Conservation (phyloP, 1,284 basidiomycete species). For the Naganishia cerealis region DNA sequence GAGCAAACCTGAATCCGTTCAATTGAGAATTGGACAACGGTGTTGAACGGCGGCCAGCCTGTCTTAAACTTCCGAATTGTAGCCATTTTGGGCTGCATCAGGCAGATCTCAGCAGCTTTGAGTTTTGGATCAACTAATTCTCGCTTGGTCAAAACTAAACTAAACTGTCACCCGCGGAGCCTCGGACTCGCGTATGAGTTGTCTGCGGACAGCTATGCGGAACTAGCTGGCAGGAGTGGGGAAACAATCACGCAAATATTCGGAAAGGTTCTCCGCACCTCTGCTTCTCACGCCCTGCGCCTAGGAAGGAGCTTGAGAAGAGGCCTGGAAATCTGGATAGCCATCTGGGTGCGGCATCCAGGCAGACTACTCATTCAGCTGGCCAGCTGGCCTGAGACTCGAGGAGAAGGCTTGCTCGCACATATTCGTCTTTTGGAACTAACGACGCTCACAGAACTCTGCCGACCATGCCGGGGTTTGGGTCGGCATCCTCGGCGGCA, state of each 20-base stretch:
- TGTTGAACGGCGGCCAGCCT: too few relatives aligned
- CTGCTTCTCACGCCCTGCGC: too few relatives aligned
- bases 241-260: conserved; percentile 3
- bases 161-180: neutral
- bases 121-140: neutral
- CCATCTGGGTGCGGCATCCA: too few relatives aligned
- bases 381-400: too few relatives aligned
- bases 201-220: neutral
- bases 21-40: too few relatives aligned
- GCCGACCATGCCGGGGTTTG: conserved; percentile 15
- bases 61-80: too few relatives aligned
- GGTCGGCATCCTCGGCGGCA: conserved; percentile 23
- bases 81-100: too few relatives aligned
- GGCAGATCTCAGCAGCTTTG: neutral
- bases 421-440: neutral
- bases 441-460: conserved; percentile 1
- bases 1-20: too few relatives aligned
- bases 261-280: conserved; percentile 15
- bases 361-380: too few relatives aligned
- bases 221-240: neutral
- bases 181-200: conserved; percentile 10
- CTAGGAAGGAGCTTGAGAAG: too few relatives aligned
- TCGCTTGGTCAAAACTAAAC: neutral
- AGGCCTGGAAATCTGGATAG: too few relatives aligned
- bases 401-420: neutral